phyloP scores from a whole-genome alignment of 1,139 yeast genomes.

The Hansenula lynferdii region DNA sequence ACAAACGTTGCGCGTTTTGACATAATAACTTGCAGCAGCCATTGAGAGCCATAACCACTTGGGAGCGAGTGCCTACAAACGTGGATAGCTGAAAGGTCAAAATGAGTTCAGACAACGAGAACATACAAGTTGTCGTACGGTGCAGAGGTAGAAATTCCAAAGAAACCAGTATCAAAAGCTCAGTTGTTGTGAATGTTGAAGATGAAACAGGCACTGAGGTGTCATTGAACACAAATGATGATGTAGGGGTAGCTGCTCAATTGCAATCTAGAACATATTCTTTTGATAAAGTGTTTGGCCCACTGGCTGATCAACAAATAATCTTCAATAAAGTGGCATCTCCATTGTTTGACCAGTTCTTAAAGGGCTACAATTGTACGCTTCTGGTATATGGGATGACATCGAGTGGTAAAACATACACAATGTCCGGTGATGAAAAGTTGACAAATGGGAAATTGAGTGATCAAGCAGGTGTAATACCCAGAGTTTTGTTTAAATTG shows the following conservation, averaged over 20 bases:
- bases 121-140: constrained; percentile 82
- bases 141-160: constrained; percentile 78
- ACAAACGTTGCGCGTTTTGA: background rate
- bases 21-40: no score
- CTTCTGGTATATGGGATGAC: constrained; percentile 2
- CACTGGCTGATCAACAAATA: constrained; percentile 58
- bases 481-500: constrained; percentile 53
- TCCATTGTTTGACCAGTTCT: constrained; percentile 61
- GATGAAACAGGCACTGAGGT: constrained; percentile 29
- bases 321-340: constrained; percentile 59
- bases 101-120: constrained; percentile 26
- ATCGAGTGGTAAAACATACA: constrained; percentile 1
- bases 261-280: constrained; percentile 44
- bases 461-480: constrained; percentile 64
- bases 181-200: constrained; percentile 65
- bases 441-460: constrained; percentile 55
- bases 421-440: constrained; percentile 63
- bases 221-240: constrained; percentile 26
- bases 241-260: constrained; percentile 20
- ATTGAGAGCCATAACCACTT: no score
- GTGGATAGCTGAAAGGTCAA: background rate
- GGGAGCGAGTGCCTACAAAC: no score
- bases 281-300: constrained; percentile 74
- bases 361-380: constrained; percentile 51
- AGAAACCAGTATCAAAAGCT: constrained; percentile 67